phyloP scores from a whole-genome alignment of 1,284 basidiomycete genomes.

The Porodaedalea pini region DNA sequence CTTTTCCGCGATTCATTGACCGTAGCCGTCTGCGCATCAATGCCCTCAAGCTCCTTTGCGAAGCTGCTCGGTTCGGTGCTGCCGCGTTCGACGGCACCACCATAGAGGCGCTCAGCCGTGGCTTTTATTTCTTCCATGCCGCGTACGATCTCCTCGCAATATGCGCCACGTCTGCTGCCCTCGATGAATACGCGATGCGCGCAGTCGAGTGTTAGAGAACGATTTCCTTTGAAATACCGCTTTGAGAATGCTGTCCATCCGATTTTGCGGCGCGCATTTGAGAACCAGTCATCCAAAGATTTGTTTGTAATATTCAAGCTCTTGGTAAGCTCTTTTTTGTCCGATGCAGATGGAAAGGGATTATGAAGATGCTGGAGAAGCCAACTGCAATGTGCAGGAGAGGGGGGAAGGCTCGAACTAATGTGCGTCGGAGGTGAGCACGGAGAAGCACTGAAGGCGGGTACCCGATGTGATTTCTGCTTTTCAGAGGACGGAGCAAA shows the following conservation, averaged over 20 bases:
- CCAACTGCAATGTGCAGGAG: conserved; percentile 34
- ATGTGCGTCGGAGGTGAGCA: not conserved
- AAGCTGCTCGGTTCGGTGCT: conserved; percentile 26
- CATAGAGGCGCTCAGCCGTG: conserved; percentile 33
- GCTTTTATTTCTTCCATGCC: conserved; percentile 36
- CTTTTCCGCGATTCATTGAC: conserved; percentile 17
- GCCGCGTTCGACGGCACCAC: conserved; percentile 18
- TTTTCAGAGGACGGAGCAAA: too few species aligned
- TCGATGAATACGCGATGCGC: conserved; percentile 39
- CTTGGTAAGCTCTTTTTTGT: conserved; percentile 31
- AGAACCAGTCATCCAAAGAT: conserved; percentile 48
- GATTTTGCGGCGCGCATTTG: conserved; percentile 44
- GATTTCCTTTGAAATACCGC: conserved; percentile 36
- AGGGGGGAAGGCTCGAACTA: too few species aligned
- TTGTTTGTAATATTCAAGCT: conserved; percentile 26
- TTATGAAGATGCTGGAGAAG: conserved; percentile 44
- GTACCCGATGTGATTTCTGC: not conserved
- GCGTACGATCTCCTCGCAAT: conserved; percentile 26
- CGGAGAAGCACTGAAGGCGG: not conserved
- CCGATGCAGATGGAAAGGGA: conserved; percentile 42
- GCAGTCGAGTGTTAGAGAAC: conserved; percentile 37
- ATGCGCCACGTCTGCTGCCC: conserved; percentile 27
- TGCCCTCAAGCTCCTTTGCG: conserved; percentile 27
- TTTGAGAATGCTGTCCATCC: conserved; percentile 48
- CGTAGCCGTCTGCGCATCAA: conserved; percentile 28